These are phyloP conservation scores for Phytophthora ohioensis DNA, from an alignment of 352 stramenopile genomes.

Conservation along the genomic window DNA sequence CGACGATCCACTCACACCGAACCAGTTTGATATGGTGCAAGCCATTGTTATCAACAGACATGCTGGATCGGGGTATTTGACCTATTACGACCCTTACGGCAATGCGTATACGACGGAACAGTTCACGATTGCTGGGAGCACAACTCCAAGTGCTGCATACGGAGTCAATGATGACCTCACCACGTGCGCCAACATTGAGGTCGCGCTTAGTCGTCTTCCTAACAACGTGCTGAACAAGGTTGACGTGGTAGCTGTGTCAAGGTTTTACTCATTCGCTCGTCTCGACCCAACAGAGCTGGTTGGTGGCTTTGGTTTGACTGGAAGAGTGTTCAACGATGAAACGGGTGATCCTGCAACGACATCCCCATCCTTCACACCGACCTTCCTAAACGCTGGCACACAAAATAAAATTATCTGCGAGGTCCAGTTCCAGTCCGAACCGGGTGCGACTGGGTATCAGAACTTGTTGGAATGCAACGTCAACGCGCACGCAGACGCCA, in stretches of 20 bases:
- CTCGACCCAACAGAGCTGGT: slow-evolving; percentile 9
- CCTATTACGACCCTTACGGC: slow-evolving; percentile 80
- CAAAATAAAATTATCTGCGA: slow-evolving; percentile 37
- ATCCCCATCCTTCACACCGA: no score
- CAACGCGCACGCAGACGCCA: slow-evolving; percentile 19
- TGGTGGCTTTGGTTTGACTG: not conserved
- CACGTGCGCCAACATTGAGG: slow-evolving; percentile 52
- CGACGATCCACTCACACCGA: slow-evolving; percentile 68
- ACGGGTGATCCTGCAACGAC: no score
- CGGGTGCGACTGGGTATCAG: slow-evolving; percentile 67
- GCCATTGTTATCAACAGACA: slow-evolving; percentile 5
- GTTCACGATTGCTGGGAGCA: slow-evolving; percentile 35
- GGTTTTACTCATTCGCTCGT: slow-evolving; percentile 41
- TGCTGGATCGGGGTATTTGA: slow-evolving; percentile 48
- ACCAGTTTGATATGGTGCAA: slow-evolving; percentile 71
- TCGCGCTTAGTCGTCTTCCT: slow-evolving; percentile 51
- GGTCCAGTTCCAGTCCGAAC: slow-evolving; percentile 58
- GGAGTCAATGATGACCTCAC: not conserved
- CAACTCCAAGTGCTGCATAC: not conserved
- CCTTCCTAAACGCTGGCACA: not conserved
- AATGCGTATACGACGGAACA: slow-evolving; percentile 65
- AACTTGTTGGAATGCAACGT: slow-evolving; percentile 64
- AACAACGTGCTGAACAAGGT: slow-evolving; percentile 79
- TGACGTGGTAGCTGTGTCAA: slow-evolving; percentile 9
- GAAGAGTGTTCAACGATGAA: no score